phyloP scores from a whole-genome alignment of 345 rosid species.

The Pelargonium nanum region DNA sequence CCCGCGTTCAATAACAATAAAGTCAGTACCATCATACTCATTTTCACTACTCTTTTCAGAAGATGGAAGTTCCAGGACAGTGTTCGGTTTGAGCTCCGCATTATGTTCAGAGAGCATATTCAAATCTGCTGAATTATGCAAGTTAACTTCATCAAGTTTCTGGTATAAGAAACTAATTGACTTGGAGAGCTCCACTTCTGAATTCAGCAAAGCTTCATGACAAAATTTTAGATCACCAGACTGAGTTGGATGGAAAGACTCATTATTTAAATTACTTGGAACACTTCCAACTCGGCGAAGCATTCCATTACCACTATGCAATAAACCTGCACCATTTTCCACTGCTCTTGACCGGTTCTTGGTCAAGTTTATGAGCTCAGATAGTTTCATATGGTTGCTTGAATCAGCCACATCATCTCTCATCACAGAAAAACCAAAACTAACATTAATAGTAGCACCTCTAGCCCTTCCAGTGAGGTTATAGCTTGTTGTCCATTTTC shows the following conservation, averaged over 20 bases:
- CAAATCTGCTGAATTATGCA: conserved; percentile 18
- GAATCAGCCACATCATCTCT: conserved; percentile 22
- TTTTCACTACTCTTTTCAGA: conserved; percentile 13
- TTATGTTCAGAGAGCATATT: conserved; percentile 12
- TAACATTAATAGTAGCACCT: conserved; percentile 58
- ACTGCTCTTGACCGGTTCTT: conserved; percentile 11
- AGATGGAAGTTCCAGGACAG: conserved; percentile 12
- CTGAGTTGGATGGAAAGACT: conserved; percentile 15
- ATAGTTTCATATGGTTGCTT: conserved; percentile 18
- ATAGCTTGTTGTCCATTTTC: conserved; percentile 69
- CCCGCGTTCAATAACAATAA: conserved; percentile 33
- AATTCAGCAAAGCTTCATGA: conserved; percentile 28
- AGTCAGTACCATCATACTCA: conserved; percentile 27
- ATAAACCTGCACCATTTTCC: conserved; percentile 11
- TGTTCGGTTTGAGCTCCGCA: conserved; percentile 20
- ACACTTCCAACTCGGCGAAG: conserved; percentile 40
- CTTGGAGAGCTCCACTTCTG: conserved; percentile 50
- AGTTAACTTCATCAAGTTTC: conserved; percentile 45
- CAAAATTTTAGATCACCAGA: conserved; percentile 32
- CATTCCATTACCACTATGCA: conserved; percentile 16
- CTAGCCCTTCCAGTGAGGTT: conserved; percentile 51
- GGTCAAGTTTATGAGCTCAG: conserved; percentile 21
- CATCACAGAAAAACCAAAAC: conserved; percentile 48
- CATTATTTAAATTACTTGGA: conserved; percentile 29
- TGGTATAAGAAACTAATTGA: conserved; percentile 51